Evolutionary conservation across 192 early-diverging fungal species (phyloP), one percentile per base, ranked within the genome.

Genomic region (Obelidium mucronatum): DNA sequence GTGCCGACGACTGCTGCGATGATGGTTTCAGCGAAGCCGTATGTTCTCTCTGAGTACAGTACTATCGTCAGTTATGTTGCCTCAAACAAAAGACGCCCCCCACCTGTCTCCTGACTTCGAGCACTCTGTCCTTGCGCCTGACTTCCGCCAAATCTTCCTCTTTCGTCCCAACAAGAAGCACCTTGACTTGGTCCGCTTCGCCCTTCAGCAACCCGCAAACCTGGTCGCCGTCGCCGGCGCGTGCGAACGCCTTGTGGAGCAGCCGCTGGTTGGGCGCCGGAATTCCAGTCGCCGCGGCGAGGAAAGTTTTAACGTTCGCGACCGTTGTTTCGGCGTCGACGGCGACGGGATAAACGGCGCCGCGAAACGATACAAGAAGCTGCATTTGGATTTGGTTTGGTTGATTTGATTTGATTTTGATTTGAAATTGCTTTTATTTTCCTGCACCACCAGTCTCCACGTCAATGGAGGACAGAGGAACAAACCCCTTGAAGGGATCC

Each of bases 161-260:
- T 24, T 68, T 65, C 34, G 84, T 83, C 52, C 91, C 91, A 65
- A 92, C 71, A n/a, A 92, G 60, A 56, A 88, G 76, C 2, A 90
- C 19, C 68, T 90, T 91, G 26, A 40, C 37, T 31, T 58, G 55
- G 24, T 68, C 66, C 4, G 26, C 44, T 11, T 69, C 78, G 8
- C 40, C 31, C 15, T 34, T 59, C 1, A 87, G n/a, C 35, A 77
- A 73, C 1, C 83, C 40, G 17, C 51, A 61, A 28, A 90, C 48
- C 2, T 72, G 76, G 2, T 58, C 48, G 82, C 74, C 34, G 42
- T 74, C 24, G 77, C 56, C 2, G 39, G 37, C 74, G 3, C 2
- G 40, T 36, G 60, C 51, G 40, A 56, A 52, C 63, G 86, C 86
- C 67, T 89, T 89, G 58, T 82, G 89, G 26, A 91, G 34, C 31